These are phyloP conservation scores for Phellinidium pouzarii DNA, from an alignment of 1,284 basidiomycete species.

Conservation along the genomic window DNA sequence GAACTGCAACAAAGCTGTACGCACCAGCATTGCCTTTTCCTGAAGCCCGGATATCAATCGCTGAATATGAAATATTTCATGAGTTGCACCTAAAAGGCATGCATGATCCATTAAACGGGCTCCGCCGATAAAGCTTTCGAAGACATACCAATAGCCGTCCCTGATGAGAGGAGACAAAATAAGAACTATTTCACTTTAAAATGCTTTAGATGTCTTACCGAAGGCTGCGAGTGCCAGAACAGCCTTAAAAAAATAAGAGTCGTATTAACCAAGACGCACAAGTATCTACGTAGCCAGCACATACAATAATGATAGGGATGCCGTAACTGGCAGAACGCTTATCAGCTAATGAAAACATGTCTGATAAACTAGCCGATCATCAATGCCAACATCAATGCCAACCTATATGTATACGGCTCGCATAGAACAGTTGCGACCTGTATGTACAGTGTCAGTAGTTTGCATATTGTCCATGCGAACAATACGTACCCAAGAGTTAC, in stretches of 20 bases:
- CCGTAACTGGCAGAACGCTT: background rate
- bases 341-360: background rate
- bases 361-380: background rate
- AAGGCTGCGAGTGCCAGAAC: slow-evolving; percentile 8
- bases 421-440: slow-evolving; percentile 17
- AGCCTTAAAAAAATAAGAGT: background rate
- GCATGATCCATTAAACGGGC: background rate
- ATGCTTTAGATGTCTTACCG: background rate
- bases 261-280: background rate
- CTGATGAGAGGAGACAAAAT: background rate
- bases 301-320: slow-evolving; percentile 12
- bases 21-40: slow-evolving; percentile 9
- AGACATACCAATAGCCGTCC: slow-evolving; percentile 5
- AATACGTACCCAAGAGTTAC: slow-evolving; percentile 4
- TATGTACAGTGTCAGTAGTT: background rate
- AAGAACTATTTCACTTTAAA: background rate
- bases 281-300: background rate
- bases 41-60: slow-evolving; percentile 9
- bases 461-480: background rate
- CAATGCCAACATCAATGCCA: background rate
- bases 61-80: slow-evolving; percentile 5
- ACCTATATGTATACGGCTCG: slow-evolving; percentile 14
- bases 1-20: no score
- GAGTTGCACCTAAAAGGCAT: background rate
- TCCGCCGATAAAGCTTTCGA: background rate